Base-by-base conservation (phyloP, 805 yeast species). In the Starmerella potacharoeniae region DNA sequence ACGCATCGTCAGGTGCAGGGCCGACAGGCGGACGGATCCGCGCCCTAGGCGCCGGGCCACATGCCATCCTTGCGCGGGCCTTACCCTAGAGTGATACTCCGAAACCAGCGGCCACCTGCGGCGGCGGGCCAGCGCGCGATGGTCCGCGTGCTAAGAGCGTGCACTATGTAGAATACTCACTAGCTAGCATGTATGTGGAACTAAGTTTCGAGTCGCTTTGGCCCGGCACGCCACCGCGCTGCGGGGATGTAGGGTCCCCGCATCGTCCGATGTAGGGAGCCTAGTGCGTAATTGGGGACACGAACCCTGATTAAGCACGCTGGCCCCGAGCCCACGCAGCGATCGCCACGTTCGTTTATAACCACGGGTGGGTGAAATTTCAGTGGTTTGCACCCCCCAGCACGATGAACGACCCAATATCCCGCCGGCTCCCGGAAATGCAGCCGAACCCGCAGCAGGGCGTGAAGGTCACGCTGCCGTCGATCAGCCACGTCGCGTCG, bases 341-440 rank as follows among this genome's bases (percentile, higher is more conserved):
- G 49, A 46, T 46, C 49, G 49, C 49, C 49, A 46, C 49, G 49
- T 46, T 46, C 49, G 34, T 34, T 46, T 46, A 34, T 46, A 46
- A 46, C 49, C 16, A 5, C 17, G 6, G 30, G 14, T 13, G 14
- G n/a, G 49, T 46, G 49, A 46, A 46, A 46, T 46, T 46, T 46
- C 49, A 46, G 49, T 11, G 45, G 49, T 33, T 34, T 22, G 16
- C 30, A 5, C 34, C 4, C 40, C n/a, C n/a, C 31, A 16, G n/a
- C 14, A 4, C 39, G n/a, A 46, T 46, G 49, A 34, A 46, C 49
- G 49, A 46, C 16, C 49, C 49, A 33, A 46, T 46, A n/a, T 34
- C 34, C 5, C 49, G 49, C 8, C 49, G 49, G 39, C 49, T 46
- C 13, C 40, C 49, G n/a, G 49, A 33, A 4, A 34, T 46, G 49